These are phyloP conservation scores for Linaria vulgaris DNA, from an alignment of 257 asterid genomes.

Conservation along the genomic window DNA sequence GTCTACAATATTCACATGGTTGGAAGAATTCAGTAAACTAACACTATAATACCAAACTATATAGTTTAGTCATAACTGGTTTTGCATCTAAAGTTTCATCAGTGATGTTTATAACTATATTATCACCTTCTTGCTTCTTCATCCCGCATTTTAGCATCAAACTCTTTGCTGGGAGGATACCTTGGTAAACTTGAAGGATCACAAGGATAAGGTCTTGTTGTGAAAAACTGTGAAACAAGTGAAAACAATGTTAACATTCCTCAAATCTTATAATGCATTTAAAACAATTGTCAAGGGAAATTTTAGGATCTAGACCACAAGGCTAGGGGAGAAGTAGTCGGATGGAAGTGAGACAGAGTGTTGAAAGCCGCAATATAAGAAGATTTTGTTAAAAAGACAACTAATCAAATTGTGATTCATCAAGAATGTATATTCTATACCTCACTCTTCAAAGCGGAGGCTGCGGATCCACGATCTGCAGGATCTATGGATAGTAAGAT, in stretches of 20 bases:
- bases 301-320: no score
- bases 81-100: conserved; percentile 16
- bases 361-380: no score
- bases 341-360: no score
- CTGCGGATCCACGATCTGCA: conserved; percentile 47
- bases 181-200: conserved; percentile 91
- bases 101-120: conserved; percentile 5
- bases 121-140: conserved; percentile 91
- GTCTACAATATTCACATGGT: conserved; percentile 40
- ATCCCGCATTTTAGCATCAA: conserved; percentile 90
- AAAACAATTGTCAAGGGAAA: no score
- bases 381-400: no score
- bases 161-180: conserved; percentile 97
- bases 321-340: no score
- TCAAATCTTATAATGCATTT: no score
- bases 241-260: no score
- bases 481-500: conserved; percentile 58
- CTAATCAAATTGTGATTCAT: no score
- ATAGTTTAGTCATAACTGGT: conserved; percentile 7
- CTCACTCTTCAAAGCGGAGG: conserved; percentile 52
- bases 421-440: conserved; percentile 19
- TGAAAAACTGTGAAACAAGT: conserved; percentile 59
- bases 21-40: conserved; percentile 5
- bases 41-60: conserved; percentile 2
- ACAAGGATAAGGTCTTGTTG: conserved; percentile 78